Percentiles rank a stretch among this genome's conserved stretches.
phyloP scores from a whole-genome alignment of 2,329 filamentous ascomycete species.

The Orbilia quercus region DNA sequence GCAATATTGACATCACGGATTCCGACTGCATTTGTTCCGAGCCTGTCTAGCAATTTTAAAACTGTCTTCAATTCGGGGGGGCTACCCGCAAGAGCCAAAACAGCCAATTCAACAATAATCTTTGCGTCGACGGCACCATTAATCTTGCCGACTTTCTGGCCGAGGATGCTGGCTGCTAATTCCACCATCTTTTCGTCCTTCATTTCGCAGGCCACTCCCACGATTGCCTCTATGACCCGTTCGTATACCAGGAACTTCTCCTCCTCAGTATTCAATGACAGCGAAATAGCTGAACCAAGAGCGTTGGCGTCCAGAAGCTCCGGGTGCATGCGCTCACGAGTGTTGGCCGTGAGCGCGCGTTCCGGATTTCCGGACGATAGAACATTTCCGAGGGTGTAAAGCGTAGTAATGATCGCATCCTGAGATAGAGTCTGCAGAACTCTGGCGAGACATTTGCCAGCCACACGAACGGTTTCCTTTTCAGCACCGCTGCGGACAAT shows the following conservation, averaged over 20 bases:
- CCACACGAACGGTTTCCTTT: constrained; percentile 76
- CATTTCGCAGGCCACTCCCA: constrained; percentile 83
- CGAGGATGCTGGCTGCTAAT: constrained; percentile 89
- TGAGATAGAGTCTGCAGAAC: constrained; percentile 85
- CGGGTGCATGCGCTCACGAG: constrained; percentile 59
- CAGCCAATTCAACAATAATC: constrained; percentile 84
- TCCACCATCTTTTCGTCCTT: constrained; percentile 92
- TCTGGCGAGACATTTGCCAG: constrained; percentile 84
- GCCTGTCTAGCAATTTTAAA: constrained; percentile 81
- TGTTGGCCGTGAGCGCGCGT: constrained; percentile 66
- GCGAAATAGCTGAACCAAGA: constrained; percentile 79
- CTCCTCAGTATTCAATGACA: constrained; percentile 79
- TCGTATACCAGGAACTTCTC: constrained; percentile 81
- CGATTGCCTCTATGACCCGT: constrained; percentile 94
- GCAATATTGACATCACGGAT: constrained; percentile 76
- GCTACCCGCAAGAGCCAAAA: constrained; percentile 79
- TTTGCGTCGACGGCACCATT: constrained; percentile 81
- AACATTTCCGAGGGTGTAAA: constrained; percentile 96
- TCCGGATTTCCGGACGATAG: constrained; percentile 76
- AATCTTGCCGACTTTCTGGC: constrained; percentile 94
- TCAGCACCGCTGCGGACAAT: constrained; percentile 84
- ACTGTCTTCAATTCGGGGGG: constrained; percentile 85
- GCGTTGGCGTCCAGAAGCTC: constrained; percentile 64
- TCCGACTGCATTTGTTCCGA: constrained; percentile 78
- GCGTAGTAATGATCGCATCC: constrained; percentile 90